Base-by-base conservation (phyloP, 2,329 filamentous ascomycete species). In the Parafenestella ontariensis region DNA sequence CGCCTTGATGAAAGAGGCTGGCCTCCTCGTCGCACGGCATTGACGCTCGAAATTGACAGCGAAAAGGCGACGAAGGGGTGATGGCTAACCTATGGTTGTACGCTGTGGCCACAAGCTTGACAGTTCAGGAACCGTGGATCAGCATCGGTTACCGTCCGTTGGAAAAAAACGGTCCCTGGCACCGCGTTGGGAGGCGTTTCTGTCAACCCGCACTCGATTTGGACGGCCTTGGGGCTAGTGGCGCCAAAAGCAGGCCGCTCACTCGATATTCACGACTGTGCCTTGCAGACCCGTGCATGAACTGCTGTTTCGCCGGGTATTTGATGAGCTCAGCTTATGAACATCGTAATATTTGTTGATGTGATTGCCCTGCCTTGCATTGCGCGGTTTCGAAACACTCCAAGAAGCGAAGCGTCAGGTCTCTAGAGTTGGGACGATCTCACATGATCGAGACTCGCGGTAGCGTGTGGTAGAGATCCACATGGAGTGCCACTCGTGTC, bases 11-110 rank as follows among this genome's bases (percentile, higher is more conserved):
- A 54, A 52, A 52, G 37, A 43, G 37, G 42, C 41, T 36, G 42
- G 41, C 46, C 26, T 43, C 26, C 49, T 31, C 17, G 52, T 49
- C 17, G 44, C 47, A 49, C 61, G 52, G 62, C 65, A 66, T 68
- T 54, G 56, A 62, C 52, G 29, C 20, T 28, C 28, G 29, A 36
- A 41, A 39, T 24, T 52, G 45, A 15, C 9, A 1, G 41, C 11
- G 41, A 20, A 13, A 24, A 36, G 34, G 51, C 51, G 40, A 39
- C 21, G 40, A 44, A 24, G 45, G 10, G 28, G 43, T 28, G 10
- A 28, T 28, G 50, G 45, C 44, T 29, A 24, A 29, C 17, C 31
- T 36, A 28, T 56, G 37, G 49, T 44, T 24, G 48, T 26, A 49
- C 54, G 41, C 24, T 21, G n/a, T 26, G 23, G 29, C 43, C 31